Evolutionary conservation across 2,329 filamentous ascomycete species (phyloP), one percentile per base, ranked within the genome.

Genomic region (Rhynchosporium agropyri): DNA sequence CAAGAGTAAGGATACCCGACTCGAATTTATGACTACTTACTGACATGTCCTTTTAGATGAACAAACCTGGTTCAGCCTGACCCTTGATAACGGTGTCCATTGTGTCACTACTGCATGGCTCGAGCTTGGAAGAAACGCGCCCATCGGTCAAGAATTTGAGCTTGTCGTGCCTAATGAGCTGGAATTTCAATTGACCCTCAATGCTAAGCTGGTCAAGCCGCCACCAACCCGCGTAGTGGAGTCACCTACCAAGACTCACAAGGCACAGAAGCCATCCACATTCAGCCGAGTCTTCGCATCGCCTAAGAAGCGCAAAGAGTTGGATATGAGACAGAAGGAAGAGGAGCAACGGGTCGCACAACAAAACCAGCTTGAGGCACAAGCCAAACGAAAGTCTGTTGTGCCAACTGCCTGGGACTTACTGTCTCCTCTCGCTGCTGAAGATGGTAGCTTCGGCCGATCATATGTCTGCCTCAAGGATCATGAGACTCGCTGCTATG

Each of bases 141-240:
- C 95, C 0, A 98, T 99, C 70, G 95, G 94, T 6, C 95, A 99
- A 74, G 95, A 99, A 75, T 99, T 99, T 71, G 95, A 99, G 78
- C 87, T 99, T 50, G 93, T 98, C 38, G 95, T 99, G 31, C 89
- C 96, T 56, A 95, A 97, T 70, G 95, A 99, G 71, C 86, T 99
- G n/a, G 95, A 99, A 76, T 99, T 99, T 79, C 95, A 99, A 77
- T 85, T 99, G 45, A 98, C 95, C 0, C 84, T 99, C 13, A 96
- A 97, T 69, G 96, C 96, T 68, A 97, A 97, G 79, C 83, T 98
- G 29, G 90, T 93, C 68, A 91, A 93, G 73, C 91, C 90, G 5
- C 86, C 88, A 31, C 83, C 89, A 12, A 80, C 80, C 64, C 79
- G 79, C 60, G 74, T 83, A 1, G 74, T 79, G 1, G 78, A 79